Evolutionary conservation across 345 rosid species (phyloP), one percentile per base, ranked within the genome.

Genomic region (Eucalyptus brandiana): DNA sequence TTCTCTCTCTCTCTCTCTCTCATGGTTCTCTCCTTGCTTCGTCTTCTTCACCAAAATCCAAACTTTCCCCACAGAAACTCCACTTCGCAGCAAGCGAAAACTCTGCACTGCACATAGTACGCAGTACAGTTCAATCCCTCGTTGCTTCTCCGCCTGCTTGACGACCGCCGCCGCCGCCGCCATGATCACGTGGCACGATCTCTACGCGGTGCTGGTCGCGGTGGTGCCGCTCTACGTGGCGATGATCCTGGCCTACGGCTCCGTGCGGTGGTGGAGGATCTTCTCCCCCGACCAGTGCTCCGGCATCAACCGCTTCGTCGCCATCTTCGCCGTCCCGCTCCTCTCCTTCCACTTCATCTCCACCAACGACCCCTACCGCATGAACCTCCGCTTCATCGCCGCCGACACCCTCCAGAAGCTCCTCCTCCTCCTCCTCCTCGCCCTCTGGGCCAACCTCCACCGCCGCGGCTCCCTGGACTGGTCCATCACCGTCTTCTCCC

Each of bases 201-300:
- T 97, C 42, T 97, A 97, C 96, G 95, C 94, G 87, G 99, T 97
- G 76, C 93, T 97, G 91, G 94, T 98, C 42, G 99, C 99, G 83
- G 94, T 97, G 91, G 92, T 96, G 42, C 99, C 99, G 5, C 95
- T 97, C 4, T 97, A 97, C 90, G 99, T 96, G 88, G 99, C 99
- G 56, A 97, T 97, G 99, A 91, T 97, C 87, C 90, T 97, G 40
- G 99, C 99, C 6, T 97, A 96, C 87, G 99, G 99, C 37, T 97
- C 99, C 40, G 99, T 97, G 17, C 96, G 96, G 67, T 97, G 99
- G 99, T 97, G 99, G 99, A 96, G 95, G 89, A 97, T 97, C 47
- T 97, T 97, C 92, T 91, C 97, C 3, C 98, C 99, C 1, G 99
- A 97, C 88, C 99, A 97, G 86, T 97, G 99, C 93, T 97, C 99